These are phyloP conservation scores for Trypanosoma melophagium DNA, from an alignment of 208 protist species.

Conservation along the genomic window DNA sequence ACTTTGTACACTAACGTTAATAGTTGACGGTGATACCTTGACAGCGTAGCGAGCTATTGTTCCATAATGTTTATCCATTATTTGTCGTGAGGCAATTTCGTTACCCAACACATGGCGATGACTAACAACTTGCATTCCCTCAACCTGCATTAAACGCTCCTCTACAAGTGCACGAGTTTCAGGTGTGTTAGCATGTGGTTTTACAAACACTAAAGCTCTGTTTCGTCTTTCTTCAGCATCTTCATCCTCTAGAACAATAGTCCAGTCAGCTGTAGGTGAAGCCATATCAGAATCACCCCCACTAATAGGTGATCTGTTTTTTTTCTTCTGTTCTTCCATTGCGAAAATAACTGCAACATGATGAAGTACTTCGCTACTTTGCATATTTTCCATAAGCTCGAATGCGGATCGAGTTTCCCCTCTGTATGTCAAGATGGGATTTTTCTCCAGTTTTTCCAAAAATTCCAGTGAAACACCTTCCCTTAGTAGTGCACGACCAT, in stretches of 20 bases:
- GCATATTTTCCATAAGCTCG: constrained; percentile 38
- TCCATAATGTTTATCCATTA: constrained; percentile 83
- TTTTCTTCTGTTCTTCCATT: constrained; percentile 14
- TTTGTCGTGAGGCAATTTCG: constrained; percentile 31
- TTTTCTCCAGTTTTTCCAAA: constrained; percentile 43
- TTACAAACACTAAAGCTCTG: constrained; percentile 64
- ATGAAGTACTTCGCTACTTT: constrained; percentile 33
- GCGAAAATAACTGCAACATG: constrained; percentile 33
- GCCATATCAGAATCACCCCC: not conserved
- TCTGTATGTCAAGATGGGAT: constrained; percentile 29
- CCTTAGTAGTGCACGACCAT: constrained; percentile 46
- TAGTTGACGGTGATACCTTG: constrained; percentile 27
- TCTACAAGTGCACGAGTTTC: constrained; percentile 32
- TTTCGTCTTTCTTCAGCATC: constrained; percentile 34
- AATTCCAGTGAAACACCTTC: constrained; percentile 36
- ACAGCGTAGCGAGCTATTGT: constrained; percentile 62
- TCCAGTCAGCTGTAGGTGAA: constrained; percentile 28
- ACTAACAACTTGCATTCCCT: constrained; percentile 37
- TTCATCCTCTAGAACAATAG: constrained; percentile 35
- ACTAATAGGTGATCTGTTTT: not conserved
- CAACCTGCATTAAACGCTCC: constrained; percentile 31
- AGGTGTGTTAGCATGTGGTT: constrained; percentile 66
- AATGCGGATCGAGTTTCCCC: constrained; percentile 39
- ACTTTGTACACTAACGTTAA: constrained; percentile 22
- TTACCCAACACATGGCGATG: constrained; percentile 43